Conservation (phyloP, 805 yeast genomes). For the Monosporozyma solicola region DNA sequence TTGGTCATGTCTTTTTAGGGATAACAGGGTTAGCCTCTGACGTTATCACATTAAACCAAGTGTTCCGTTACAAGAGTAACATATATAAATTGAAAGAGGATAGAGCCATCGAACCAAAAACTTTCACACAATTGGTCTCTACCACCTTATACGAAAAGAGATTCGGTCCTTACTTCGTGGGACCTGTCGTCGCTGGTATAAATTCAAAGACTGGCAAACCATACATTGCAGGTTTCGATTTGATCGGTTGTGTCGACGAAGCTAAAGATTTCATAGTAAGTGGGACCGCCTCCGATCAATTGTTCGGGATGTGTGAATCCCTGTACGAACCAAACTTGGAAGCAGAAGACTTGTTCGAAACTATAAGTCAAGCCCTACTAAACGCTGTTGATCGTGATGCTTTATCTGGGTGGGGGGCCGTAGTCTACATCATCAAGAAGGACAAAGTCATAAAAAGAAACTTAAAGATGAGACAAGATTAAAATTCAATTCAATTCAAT, state of each 20-base stretch:
- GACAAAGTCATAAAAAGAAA: conserved; percentile 84
- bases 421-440: conserved; percentile 83
- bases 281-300: conserved; percentile 95
- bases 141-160: conserved; percentile 84
- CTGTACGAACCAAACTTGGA: conserved; percentile 88
- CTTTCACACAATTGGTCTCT: conserved; percentile 87
- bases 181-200: conserved; percentile 94
- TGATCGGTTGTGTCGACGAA: conserved; percentile 92
- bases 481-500: conserved; percentile 11
- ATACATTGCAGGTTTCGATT: conserved; percentile 89
- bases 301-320: conserved; percentile 97
- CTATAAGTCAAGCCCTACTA: conserved; percentile 85
- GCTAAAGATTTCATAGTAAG: conserved; percentile 91
- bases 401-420: conserved; percentile 96
- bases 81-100: conserved; percentile 87
- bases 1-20: conserved; percentile 81
- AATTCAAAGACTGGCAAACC: conserved; percentile 77
- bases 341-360: conserved; percentile 93
- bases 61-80: conserved; percentile 76
- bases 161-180: conserved; percentile 93
- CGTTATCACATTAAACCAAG: conserved; percentile 75
- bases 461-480: conserved; percentile 94
- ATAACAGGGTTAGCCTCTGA: conserved; percentile 94
- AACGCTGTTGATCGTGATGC: conserved; percentile 97
- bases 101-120: conserved; percentile 83